Evolutionary conservation across 495 filamentous ascomycete genomes (phyloP).

Genomic region (Hyaloscypha hepaticicola): DNA sequence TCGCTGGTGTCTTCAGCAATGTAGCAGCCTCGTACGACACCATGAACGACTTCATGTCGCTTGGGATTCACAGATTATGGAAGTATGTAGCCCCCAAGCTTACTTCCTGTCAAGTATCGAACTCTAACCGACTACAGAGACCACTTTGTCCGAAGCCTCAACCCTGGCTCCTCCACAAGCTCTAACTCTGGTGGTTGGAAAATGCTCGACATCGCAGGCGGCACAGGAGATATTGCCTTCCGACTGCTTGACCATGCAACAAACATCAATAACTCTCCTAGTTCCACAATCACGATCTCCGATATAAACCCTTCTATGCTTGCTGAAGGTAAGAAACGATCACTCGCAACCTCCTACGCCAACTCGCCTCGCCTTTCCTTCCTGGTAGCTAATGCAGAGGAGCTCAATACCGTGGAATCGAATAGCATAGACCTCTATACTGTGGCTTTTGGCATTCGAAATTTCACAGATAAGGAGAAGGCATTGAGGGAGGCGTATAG

Average conservation of each 20-base stretch:
- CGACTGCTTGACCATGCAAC: constrained; percentile 90
- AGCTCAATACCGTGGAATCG: constrained; percentile 59
- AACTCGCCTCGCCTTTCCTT: constrained; percentile 60
- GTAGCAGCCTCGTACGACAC: constrained; percentile 74
- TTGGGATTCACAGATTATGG: constrained; percentile 95
- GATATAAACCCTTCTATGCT: constrained; percentile 98
- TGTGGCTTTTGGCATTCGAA: constrained; percentile 95
- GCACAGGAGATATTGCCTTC: constrained; percentile 97
- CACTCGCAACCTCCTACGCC: constrained; percentile 57
- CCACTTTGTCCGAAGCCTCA: constrained; percentile 88
- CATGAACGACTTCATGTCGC: constrained; percentile 99
- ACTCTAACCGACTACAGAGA: constrained; percentile 49
- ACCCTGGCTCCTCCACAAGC: constrained; percentile 67
- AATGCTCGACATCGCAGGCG: constrained; percentile 96
- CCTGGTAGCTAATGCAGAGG: constrained; percentile 88
- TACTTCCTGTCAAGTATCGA: not conserved
- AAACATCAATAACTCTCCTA: constrained; percentile 73
- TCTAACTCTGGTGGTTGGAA: constrained; percentile 53
- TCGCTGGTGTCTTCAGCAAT: constrained; percentile 90
- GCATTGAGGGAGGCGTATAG: constrained; percentile 80
- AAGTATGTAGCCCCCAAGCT: constrained; percentile 51
- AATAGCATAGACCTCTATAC: constrained; percentile 86
- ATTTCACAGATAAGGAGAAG: constrained; percentile 83
- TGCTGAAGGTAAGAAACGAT: constrained; percentile 77
- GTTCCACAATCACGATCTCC: constrained; percentile 79